Base-by-base conservation (phyloP, 2,329 filamentous ascomycete genomes). In the Fusarium sp. region DNA sequence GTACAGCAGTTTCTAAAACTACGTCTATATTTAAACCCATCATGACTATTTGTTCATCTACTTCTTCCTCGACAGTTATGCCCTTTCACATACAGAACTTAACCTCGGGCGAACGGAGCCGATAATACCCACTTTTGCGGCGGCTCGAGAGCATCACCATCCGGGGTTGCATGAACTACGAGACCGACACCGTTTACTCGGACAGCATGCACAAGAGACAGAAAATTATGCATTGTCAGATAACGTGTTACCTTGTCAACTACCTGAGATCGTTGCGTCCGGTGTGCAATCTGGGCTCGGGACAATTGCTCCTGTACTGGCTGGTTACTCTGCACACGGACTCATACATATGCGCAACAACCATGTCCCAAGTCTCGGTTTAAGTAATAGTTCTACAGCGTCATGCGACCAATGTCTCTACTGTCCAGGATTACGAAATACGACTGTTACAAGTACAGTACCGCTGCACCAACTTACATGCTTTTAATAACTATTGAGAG, bases 61-160 rank as follows among this genome's bases (percentile, higher is more conserved):
- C 2, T 10, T 1, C 10, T n/a, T 36, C 22, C n/a, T 28, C n/a
- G 22, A 13, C 15, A 31, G 3, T 6, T 35, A 47, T 54, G 19
- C 19, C 32, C 15, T 38, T 43, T 19, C 11, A 59, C 31, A 28
- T 32, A 54, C 12, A 39, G 38, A 39, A 19, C 34, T 38, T 26
- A 44, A 47, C 43, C 40, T 65, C 61, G 61, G 61, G 25, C 47
- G 61, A 65, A 51, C 61, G 61, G 61, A 65, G 49, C 57, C 57
- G 42, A 32, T 44, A n/a, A 53, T 65, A 62, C 44, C 61, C 61
- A 65, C 61, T 65, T 53, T 53, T 25, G 15, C 50, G 51, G 57
- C 51, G 28, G 34, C 38, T 34, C 26, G 13, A 29, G 26, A 58
- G 29, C 29, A 53, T 49, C 44, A n/a, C 39, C 22, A 32, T 48